phyloP scores from a whole-genome alignment of 257 asterid species.

The Datura wrightii region DNA sequence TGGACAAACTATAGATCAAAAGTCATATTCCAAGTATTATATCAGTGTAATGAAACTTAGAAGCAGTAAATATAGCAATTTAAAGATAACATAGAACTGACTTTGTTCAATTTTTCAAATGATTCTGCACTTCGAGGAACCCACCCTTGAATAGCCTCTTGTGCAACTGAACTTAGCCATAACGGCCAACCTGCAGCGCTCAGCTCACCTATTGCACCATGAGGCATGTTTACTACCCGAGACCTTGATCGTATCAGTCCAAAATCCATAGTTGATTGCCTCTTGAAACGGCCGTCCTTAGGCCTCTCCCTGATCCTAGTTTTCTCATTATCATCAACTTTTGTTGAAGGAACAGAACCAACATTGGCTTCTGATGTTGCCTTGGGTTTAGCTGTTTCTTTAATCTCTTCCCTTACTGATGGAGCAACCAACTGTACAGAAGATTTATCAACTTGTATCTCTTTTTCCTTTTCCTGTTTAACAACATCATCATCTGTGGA shows the following conservation, averaged over 20 bases:
- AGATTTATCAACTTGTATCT: slow-evolving; percentile 30
- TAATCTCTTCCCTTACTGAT: slow-evolving; percentile 31
- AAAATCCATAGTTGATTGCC: slow-evolving; percentile 59
- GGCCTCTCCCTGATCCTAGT: slow-evolving; percentile 68
- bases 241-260: slow-evolving; percentile 48
- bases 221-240: slow-evolving; percentile 55
- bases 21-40: not conserved
- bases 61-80: not conserved
- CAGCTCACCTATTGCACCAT: slow-evolving; percentile 61
- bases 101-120: slow-evolving; percentile 77
- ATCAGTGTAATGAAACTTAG: not conserved
- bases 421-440: slow-evolving; percentile 36
- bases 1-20: not conserved
- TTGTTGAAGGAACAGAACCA: not conserved
- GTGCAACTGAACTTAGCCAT: slow-evolving; percentile 89
- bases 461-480: slow-evolving; percentile 36
- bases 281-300: slow-evolving; percentile 50
- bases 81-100: slow-evolving; percentile 45
- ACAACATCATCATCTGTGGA: slow-evolving; percentile 27
- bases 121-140: slow-evolving; percentile 83
- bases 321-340: slow-evolving; percentile 48
- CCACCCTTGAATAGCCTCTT: slow-evolving; percentile 89
- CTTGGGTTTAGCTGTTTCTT: slow-evolving; percentile 26
- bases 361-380: slow-evolving; percentile 21
- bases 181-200: slow-evolving; percentile 90